Evolutionary conservation across 2,329 filamentous ascomycete species (phyloP), one percentile per base, ranked within the genome.

Genomic region (Neospermospora avenae): DNA sequence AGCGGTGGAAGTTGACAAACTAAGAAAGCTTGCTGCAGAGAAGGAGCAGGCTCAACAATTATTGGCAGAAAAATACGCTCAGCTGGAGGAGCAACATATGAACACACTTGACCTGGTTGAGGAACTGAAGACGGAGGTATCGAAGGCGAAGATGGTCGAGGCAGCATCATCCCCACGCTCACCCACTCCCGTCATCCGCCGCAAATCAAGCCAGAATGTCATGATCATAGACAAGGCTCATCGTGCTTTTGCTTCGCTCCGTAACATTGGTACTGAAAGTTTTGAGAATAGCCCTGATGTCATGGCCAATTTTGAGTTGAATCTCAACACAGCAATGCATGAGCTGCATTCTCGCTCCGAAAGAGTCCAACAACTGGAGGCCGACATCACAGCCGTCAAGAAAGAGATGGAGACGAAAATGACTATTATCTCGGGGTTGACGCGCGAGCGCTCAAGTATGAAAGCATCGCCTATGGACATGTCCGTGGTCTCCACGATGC

Each of bases 351-450:
- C 82, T 10, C 86, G 93, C 44, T 93, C 93, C 41, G 93, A 98
- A 73, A 87, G 93, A 28, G 93, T 97, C 56, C 90, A 96, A 71
- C 87, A 93, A 69, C 80, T 99, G 14, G 95, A 99, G 74, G 86
- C 86, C 5, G 93, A 96, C 67, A 84, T 97, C 59, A 80, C 86
- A 25, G 87, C 85, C 3, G 85, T 92, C 22, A 95, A 91, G 78
- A 96, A 92, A 78, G 95, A 99, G 74, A 96, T 98, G 88, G 95
- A 99, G 72, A 87, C 84, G 64, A 99, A 99, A 83, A 92, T 93
- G 80, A 90, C 91, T 31, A 93, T 99, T 71, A 98, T 99, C 68
- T 91, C 91, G 31, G 95, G 95, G 6, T 80, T 99, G 64, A 96
- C 95, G 3, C 88, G 95, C 57, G 96, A 99, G 75, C 83, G 96